Base-by-base conservation (phyloP, 2,329 filamentous ascomycete genomes). In the Colletotrichum sidae region DNA sequence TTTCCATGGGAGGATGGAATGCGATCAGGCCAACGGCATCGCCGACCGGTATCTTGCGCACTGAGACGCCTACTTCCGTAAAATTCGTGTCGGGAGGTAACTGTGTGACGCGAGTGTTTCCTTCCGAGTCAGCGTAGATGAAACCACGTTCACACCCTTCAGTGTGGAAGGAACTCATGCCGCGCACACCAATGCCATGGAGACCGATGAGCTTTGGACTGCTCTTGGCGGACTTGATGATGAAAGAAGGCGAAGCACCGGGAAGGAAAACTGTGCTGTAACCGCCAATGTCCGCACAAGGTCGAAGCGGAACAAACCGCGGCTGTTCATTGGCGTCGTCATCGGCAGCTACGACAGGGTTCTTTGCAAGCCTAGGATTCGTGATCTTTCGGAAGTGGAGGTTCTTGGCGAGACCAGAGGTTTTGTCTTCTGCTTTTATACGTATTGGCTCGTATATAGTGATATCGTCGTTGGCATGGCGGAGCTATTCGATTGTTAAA, bases 371-470 rank as follows among this genome's bases (percentile, higher is more conserved):
- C 37, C 85, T 83, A 13, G 89, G 81, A 70, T 95, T 94, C 1
- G 87, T 78, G 1, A 92, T 79, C 76, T 97, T 97, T 60, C 90
- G 83, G 77, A 97, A 97, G 59, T 89, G 87, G 10, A 97, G 80
- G 8, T 84, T 86, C 33, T 81, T 79, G 1, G 85, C 80, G 69
- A 90, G 84, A 6, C 82, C 77, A 35, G 78, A 70, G 8, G 73
- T 71, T n/a, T 65, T 68, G 61, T 72, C 75, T 60, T 76, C 76
- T 35, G 72, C 74, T 44, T 74, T 78, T 67, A 80, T 80, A 46
- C 87, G 84, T 70, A 93, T 91, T 2, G 95, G 94, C 74, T 96
- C 89, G 75, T 98, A 99, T 50, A 98, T 86, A 10, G 91, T 91
- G 39, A 98, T 80, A 73, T 98, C 94, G 69, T 97, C 91, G 65